Conservation (phyloP, 2,329 filamentous ascomycete species). For the Ascochyta rabiei region DNA sequence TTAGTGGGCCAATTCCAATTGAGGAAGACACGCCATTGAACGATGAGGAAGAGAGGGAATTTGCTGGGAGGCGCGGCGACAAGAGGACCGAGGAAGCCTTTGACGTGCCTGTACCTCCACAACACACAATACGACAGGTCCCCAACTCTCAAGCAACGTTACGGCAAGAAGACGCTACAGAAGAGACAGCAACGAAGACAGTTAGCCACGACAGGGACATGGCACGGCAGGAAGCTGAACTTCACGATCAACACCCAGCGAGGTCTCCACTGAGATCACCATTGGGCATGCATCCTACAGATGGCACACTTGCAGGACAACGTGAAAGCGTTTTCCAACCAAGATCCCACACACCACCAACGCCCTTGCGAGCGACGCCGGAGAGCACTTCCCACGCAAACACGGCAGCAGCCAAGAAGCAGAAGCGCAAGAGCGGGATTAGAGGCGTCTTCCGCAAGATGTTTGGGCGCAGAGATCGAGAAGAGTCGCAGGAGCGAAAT, state of each 20-base stretch:
- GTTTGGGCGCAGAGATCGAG: constrained; percentile 43
- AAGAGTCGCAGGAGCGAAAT: constrained; percentile 31
- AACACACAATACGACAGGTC: constrained; percentile 17
- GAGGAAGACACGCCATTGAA: constrained; percentile 44
- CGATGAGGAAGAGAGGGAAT: constrained; percentile 44
- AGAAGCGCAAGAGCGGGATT: constrained; percentile 46
- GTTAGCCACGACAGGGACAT: constrained; percentile 10
- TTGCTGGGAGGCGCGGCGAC: constrained; percentile 31
- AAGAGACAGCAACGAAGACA: constrained; percentile 14
- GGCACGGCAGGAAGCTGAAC: constrained; percentile 15
- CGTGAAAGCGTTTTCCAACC: constrained; percentile 34
- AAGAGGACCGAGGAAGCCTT: constrained; percentile 19
- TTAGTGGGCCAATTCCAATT: constrained; percentile 48
- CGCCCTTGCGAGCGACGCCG: constrained; percentile 37
- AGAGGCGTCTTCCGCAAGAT: constrained; percentile 47
- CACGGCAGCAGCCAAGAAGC: constrained; percentile 33
- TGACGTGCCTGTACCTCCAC: constrained; percentile 23
- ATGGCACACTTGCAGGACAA: constrained; percentile 23
- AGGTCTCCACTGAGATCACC: constrained; percentile 21
- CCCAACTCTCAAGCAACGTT: constrained; percentile 9
- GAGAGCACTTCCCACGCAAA: constrained; percentile 30
- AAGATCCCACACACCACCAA: constrained; percentile 31
- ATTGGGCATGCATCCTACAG: constrained; percentile 31
- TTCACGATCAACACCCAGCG: constrained; percentile 24
- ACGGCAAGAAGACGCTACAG: constrained; percentile 13